Evolutionary conservation across 2,329 filamentous ascomycete genomes (phyloP), one percentile per base, ranked within the genome.

Genomic region (Bipolaris zeicola): DNA sequence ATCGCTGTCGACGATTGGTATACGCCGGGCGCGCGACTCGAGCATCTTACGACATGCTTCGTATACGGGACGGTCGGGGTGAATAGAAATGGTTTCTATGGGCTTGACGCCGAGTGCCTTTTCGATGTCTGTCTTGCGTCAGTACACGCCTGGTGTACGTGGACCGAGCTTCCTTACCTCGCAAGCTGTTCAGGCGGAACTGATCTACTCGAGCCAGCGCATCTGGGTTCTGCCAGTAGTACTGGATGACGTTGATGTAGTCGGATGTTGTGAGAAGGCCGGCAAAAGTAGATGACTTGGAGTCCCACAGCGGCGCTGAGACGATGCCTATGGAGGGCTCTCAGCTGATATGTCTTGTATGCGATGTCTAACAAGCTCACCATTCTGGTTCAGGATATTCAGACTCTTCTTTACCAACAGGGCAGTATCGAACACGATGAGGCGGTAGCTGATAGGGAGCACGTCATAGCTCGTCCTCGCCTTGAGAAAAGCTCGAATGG

Each of bases 201-300:
- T 96, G 91, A 65, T 98, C 95, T 68, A 99, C 90, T 73, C 94
- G 88, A 64, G 88, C 87, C 59, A 98, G 85, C 56, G 93, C 90
- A 65, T 96, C 91, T 2, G 94, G 95, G 68, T 95, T 96, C 77
- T 98, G 93, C 83, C 92, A 97, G 81, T 99, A 98, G 79, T 99
- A 99, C 76, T 98, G 94, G 38, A 99, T 96, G 55, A 99, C 89
- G 72, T 99, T 99, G 79, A 99, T 96, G 76, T 95, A 99, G 79
- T 99, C 95, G 59, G 92, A 96, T 61, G 92, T 95, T 26, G 95
- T 99, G 64, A 99, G 83, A 46, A 99, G 85, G 37, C 95, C 95
- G 38, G 94, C 95, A 77, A 98, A 99, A 34, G 90, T 92, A 24
- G 93, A 96, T 3, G 89, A 91, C 64, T 90, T 89, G 24, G 94